These are phyloP conservation scores for Trypanosoma vivax DNA, from an alignment of 208 protist genomes.

Conservation along the genomic window DNA sequence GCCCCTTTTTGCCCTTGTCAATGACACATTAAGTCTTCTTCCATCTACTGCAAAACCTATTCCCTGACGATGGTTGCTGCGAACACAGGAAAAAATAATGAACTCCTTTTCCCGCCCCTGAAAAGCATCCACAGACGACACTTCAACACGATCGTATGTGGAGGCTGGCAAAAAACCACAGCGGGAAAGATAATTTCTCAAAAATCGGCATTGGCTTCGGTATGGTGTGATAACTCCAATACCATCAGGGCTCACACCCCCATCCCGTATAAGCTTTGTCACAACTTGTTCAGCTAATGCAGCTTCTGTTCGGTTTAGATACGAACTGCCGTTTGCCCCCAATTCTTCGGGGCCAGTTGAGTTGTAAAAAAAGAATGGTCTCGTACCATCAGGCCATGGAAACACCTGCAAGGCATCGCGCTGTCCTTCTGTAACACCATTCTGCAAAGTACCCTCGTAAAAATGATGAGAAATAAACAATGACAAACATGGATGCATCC, in stretches of 20 bases:
- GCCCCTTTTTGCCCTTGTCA: conserved; percentile 95
- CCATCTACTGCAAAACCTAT: conserved; percentile 97
- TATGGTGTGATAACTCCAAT: conserved; percentile 99
- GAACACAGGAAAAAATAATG: conserved; percentile 97
- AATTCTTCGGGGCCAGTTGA: conserved; percentile 90
- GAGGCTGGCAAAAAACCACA: conserved; percentile 51
- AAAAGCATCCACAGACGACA: conserved; percentile 93
- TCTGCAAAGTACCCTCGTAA: conserved; percentile 96
- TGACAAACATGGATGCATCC: conserved; percentile 97
- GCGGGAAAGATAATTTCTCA: conserved; percentile 80
- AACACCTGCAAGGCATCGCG: conserved; percentile 63
- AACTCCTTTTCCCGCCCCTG: conserved; percentile 97
- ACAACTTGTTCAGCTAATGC: conserved; percentile 89
- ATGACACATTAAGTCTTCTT: conserved; percentile 95
- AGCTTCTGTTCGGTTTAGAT: conserved; percentile 93
- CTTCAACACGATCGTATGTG: conserved; percentile 89
- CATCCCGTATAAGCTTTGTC: conserved; percentile 69
- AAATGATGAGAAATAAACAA: conserved; percentile 95
- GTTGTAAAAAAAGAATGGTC: conserved; percentile 95
- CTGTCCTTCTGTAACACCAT: conserved; percentile 89
- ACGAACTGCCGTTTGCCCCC: conserved; percentile 90
- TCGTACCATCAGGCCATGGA: conserved; percentile 80
- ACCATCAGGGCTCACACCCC: conserved; percentile 56
- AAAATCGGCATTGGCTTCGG: conserved; percentile 92
- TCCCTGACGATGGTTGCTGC: conserved; percentile 90